phyloP scores from a whole-genome alignment of 306 rosid species.

The Pueraria montana region DNA sequence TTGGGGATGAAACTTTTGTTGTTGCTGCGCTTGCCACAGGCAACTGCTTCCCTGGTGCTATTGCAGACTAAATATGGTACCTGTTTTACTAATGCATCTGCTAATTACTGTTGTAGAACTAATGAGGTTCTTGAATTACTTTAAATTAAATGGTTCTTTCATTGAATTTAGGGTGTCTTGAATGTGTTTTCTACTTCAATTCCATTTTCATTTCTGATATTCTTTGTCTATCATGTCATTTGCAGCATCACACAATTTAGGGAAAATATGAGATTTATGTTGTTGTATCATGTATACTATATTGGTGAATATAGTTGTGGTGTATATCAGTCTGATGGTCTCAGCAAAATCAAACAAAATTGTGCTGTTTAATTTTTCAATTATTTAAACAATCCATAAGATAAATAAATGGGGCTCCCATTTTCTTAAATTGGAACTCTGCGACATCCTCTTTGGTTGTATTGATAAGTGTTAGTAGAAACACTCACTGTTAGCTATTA shows the following conservation, averaged over 20 bases:
- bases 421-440: conserved; percentile 11
- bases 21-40: not conserved
- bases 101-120: conserved; percentile 21
- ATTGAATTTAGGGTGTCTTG: conserved; percentile 17
- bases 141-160: not conserved
- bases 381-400: not conserved
- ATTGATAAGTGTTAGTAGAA: not conserved
- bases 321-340: conserved; percentile 16
- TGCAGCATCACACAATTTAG: not conserved
- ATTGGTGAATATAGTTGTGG: not conserved
- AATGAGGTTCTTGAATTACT: conserved; percentile 34
- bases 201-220: not conserved
- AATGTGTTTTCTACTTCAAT: not conserved
- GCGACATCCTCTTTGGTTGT: not conserved
- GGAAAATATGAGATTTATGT: conserved; percentile 20
- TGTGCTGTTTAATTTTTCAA: not conserved
- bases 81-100: not conserved
- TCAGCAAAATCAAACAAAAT: not conserved
- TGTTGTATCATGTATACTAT: not conserved
- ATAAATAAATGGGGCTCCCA: not conserved
- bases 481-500: not conserved
- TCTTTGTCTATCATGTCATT: not conserved
- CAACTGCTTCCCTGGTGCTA: conserved; percentile 26
- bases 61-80: not conserved
- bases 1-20: conserved; percentile 34